These are phyloP conservation scores for Neospora caninum DNA, from an alignment of 169 alveolate genomes.

Conservation along the genomic window DNA sequence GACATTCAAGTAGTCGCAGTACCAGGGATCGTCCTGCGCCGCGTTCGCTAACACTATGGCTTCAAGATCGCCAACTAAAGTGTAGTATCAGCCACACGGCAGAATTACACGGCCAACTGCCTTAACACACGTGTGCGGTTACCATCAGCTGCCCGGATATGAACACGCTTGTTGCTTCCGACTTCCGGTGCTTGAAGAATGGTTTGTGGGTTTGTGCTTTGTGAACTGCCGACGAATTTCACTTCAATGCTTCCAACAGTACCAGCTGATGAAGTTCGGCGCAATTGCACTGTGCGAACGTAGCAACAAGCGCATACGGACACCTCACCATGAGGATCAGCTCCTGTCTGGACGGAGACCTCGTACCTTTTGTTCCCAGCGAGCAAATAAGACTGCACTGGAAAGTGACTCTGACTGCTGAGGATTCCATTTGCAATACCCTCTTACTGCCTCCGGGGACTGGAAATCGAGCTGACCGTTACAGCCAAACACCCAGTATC, in stretches of 20 bases:
- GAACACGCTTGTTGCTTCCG: constrained; percentile 71
- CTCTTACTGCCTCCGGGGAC: constrained; percentile 72
- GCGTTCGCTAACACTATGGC: constrained; percentile 73
- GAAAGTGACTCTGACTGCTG: neutral
- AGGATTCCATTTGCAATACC: neutral
- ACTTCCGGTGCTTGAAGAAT: constrained; percentile 57
- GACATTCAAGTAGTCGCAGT: constrained; percentile 72
- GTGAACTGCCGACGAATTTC: constrained; percentile 65
- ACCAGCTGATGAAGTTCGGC: constrained; percentile 68
- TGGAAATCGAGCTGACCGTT: constrained; percentile 77
- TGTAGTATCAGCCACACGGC: neutral
- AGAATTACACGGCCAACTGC: neutral
- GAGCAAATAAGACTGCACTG: constrained; percentile 67
- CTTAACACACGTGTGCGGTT: neutral
- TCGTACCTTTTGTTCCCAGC: constrained; percentile 77
- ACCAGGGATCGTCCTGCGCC: constrained; percentile 77
- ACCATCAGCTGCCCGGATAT: constrained; percentile 76
- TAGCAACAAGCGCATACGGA: neutral
- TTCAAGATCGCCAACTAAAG: constrained; percentile 71
- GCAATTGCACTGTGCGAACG: neutral
- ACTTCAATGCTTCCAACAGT: constrained; percentile 72
- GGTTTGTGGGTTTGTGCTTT: constrained; percentile 71
- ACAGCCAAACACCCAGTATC: constrained; percentile 90
- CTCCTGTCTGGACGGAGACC: constrained; percentile 74
- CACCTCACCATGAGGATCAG: constrained; percentile 67